Evolutionary conservation across 768 basidiomycete genomes (phyloP).

Genomic region (Grammothele lineata): DNA sequence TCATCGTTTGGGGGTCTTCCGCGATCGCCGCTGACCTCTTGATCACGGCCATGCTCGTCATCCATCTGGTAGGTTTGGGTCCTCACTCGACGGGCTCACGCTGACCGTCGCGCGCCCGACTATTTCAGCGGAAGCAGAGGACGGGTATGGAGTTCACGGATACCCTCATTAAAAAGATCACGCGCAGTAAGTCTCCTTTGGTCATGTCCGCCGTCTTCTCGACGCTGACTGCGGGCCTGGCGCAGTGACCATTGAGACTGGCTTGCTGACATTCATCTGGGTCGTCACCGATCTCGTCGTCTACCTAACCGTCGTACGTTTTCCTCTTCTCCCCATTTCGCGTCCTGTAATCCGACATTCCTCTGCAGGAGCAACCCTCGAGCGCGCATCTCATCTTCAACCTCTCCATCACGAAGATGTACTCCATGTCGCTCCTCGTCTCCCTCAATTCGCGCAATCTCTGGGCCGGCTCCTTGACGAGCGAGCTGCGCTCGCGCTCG

Average conservation of each 20-base stretch:
- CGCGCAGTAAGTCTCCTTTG: background rate
- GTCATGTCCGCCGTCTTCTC: background rate
- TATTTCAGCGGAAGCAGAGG: background rate
- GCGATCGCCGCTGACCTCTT: constrained; percentile 21
- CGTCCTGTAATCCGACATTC: too few relatives aligned
- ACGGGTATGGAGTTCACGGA: constrained; percentile 2
- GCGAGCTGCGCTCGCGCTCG: too few relatives aligned
- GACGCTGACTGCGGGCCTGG: too few relatives aligned
- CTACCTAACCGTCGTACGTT: background rate
- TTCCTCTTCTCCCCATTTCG: too few relatives aligned
- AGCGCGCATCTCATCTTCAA: background rate
- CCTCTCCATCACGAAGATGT: constrained; percentile 5
- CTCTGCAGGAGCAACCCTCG: too few relatives aligned
- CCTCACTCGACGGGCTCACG: background rate
- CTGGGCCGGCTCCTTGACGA: too few relatives aligned
- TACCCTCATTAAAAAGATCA: background rate
- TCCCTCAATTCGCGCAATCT: background rate
- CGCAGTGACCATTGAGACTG: background rate
- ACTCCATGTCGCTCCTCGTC: constrained; percentile 5
- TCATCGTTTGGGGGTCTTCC: constrained; percentile 24
- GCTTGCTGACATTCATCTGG: background rate
- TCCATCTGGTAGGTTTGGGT: constrained; percentile 21
- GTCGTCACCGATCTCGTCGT: background rate
- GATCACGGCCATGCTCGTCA: constrained; percentile 23
- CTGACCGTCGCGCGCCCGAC: background rate